phyloP scores from a whole-genome alignment of 2,329 filamentous ascomycete genomes.

The Arthrinium puccinioides region DNA sequence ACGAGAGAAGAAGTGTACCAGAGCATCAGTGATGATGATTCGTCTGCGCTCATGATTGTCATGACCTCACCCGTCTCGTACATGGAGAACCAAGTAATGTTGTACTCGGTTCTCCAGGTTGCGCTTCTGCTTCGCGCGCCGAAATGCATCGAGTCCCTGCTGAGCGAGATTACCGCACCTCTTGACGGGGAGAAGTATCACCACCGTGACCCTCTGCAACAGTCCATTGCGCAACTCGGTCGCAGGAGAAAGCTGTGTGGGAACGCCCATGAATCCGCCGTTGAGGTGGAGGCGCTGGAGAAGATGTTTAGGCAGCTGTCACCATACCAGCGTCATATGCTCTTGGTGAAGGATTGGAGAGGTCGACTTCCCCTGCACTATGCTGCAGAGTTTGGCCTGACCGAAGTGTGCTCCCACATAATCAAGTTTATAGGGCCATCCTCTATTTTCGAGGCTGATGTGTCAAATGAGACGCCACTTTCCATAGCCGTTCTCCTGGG shows the following conservation, averaged over 20 bases:
- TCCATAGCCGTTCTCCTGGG: slow-evolving; percentile 1
- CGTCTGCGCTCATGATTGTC: slow-evolving; percentile 6
- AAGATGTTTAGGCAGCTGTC: slow-evolving; percentile 5
- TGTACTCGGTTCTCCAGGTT: slow-evolving; percentile 7
- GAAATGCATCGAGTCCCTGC: slow-evolving; percentile 5
- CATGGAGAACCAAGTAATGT: slow-evolving; percentile 7
- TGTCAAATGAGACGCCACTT: slow-evolving; percentile 3
- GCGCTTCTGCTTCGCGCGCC: slow-evolving; percentile 4
- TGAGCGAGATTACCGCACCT: slow-evolving; percentile 5
- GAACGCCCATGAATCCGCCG: neutral
- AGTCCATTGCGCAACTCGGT: slow-evolving; percentile 3
- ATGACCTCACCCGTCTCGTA: slow-evolving; percentile 6
- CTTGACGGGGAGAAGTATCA: slow-evolving; percentile 2
- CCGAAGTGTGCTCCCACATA: slow-evolving; percentile 4
- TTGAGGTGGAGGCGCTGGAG: neutral
- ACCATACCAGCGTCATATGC: slow-evolving; percentile 7
- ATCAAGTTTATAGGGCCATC: slow-evolving; percentile 6
- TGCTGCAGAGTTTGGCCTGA: slow-evolving; percentile 4
- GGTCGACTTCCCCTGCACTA: slow-evolving; percentile 6
- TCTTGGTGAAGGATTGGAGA: slow-evolving; percentile 6
- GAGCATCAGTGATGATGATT: slow-evolving; percentile 4
- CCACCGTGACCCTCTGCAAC: slow-evolving; percentile 7
- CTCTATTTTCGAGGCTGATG: slow-evolving; percentile 1
- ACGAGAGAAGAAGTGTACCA: slow-evolving; percentile 3
- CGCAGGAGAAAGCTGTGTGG: neutral